A percentile compares a stretch with the other conserved stretches of the same genome.
phyloP scores from a whole-genome alignment of 2,329 filamentous ascomycete species.

The Verruconis gallopava region DNA sequence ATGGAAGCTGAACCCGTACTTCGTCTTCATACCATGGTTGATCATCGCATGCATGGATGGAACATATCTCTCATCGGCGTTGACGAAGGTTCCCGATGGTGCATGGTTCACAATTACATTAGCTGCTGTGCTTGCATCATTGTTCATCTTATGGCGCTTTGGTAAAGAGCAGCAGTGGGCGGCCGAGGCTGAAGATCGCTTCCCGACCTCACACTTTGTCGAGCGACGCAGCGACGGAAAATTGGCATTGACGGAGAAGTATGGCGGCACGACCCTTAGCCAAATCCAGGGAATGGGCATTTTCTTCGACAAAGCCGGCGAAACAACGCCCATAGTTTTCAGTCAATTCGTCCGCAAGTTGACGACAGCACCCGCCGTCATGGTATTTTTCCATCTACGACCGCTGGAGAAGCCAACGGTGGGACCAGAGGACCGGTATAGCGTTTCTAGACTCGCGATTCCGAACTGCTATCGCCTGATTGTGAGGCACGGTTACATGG shows the following conservation, averaged over 20 bases:
- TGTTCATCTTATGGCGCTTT: conserved; percentile 66
- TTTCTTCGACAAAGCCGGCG: conserved; percentile 67
- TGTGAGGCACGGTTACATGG: conserved; percentile 59
- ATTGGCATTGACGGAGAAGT: conserved; percentile 27
- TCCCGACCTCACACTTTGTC: conserved; percentile 37
- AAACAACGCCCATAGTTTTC: conserved; percentile 52
- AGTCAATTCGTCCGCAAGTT: conserved; percentile 63
- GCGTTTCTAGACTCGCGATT: conserved; percentile 33
- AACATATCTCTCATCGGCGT: conserved; percentile 53
- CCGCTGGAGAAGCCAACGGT: conserved; percentile 46
- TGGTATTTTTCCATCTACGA: conserved; percentile 64
- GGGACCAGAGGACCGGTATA: conserved; percentile 35
- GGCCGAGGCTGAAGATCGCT: conserved; percentile 51
- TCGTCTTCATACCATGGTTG: conserved; percentile 51
- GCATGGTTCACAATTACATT: conserved; percentile 67
- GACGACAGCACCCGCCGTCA: conserved; percentile 50
- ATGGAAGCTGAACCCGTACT: conserved; percentile 48
- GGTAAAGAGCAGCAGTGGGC: conserved; percentile 68
- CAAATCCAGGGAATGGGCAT: conserved; percentile 46
- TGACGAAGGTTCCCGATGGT: conserved; percentile 61
- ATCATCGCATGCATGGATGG: conserved; percentile 55
- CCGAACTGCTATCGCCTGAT: conserved; percentile 56
- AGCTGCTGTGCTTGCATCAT: conserved; percentile 44
- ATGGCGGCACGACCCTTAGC: conserved; percentile 28
- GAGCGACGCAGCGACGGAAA: conserved; percentile 20